Evolutionary conservation across 108 stramenopile species (phyloP).

Genomic region (Fragilariopsis cylindrus): DNA sequence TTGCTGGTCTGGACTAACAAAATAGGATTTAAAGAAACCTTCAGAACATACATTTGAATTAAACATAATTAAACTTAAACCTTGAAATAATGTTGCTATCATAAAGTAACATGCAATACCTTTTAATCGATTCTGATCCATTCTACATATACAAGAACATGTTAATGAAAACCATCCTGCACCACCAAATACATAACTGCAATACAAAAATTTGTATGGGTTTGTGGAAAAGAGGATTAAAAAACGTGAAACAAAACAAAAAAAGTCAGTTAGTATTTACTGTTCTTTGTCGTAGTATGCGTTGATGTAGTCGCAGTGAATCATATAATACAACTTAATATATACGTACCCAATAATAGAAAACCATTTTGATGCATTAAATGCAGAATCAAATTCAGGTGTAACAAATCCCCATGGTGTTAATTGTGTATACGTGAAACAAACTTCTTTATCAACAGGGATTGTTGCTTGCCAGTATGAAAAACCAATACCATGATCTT

Average conservation of each 20-base stretch:
- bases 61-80: constrained; percentile 5
- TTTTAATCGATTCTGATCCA: constrained; percentile 9
- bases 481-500: constrained; percentile 3
- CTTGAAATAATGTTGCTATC: background rate
- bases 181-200: constrained; percentile 1
- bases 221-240: too few species aligned
- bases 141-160: background rate
- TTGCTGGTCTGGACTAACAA: background rate
- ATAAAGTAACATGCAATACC: constrained; percentile 8
- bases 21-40: constrained; percentile 11
- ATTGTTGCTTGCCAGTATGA: background rate
- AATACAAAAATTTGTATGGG: too few species aligned
- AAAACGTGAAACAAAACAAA: too few species aligned
- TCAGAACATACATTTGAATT: constrained; percentile 1
- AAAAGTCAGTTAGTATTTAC: too few species aligned
- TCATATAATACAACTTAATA: too few species aligned
- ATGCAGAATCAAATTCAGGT: constrained; percentile 2
- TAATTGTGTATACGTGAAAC: constrained; percentile 7
- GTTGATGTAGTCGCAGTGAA: too few species aligned
- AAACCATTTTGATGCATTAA: background rate
- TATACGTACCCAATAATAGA: background rate
- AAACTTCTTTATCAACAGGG: constrained; percentile 2
- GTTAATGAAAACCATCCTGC: background rate
- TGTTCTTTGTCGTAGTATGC: too few species aligned
- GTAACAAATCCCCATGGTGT: constrained; percentile 2